Evolutionary conservation across 305 asterid genomes (phyloP).

Genomic region (Stenogyne calaminthoides): DNA sequence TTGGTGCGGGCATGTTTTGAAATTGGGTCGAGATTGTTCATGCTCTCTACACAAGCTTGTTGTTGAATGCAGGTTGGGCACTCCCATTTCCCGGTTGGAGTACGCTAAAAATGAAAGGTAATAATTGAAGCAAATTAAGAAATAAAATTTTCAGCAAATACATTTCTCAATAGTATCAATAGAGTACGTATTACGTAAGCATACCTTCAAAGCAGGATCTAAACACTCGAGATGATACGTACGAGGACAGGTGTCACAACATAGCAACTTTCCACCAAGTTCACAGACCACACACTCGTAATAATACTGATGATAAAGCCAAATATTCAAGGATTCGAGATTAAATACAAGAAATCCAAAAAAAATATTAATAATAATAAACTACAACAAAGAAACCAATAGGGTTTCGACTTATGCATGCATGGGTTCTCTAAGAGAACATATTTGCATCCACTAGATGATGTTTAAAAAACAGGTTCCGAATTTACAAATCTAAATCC

Average conservation of each 20-base stretch:
- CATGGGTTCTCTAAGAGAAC: conserved; percentile 1
- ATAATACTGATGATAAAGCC: conserved; percentile 59
- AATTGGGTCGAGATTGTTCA: conserved; percentile 47
- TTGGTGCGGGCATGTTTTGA: conserved; percentile 71
- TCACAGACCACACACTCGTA: conserved; percentile 76
- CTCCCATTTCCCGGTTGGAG: conserved; percentile 84
- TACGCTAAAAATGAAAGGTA: conserved; percentile 46
- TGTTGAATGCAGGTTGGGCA: conserved; percentile 66
- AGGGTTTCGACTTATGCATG: conserved; percentile 19
- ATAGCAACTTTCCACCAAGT: conserved; percentile 51
- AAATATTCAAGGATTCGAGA: conserved; percentile 29
- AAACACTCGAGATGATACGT: conserved; percentile 53
- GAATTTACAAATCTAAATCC: too few relatives aligned
- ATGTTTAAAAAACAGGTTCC: too few relatives aligned
- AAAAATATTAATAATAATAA: background rate
- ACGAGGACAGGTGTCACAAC: conserved; percentile 56
- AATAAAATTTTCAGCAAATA: conserved; percentile 8
- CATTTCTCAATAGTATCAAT: background rate
- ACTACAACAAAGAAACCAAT: conserved; percentile 6
- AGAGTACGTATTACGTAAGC: conserved; percentile 3
- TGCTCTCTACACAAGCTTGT: conserved; percentile 45
- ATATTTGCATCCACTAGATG: background rate
- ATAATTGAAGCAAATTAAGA: conserved; percentile 31
- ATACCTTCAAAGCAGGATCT: conserved; percentile 52
- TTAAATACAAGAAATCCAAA: background rate